A percentile compares a stretch with the other conserved stretches of the same genome.
phyloP scores from a whole-genome alignment of 106 monocot genomes.

The Dioscorea zingiberensis region DNA sequence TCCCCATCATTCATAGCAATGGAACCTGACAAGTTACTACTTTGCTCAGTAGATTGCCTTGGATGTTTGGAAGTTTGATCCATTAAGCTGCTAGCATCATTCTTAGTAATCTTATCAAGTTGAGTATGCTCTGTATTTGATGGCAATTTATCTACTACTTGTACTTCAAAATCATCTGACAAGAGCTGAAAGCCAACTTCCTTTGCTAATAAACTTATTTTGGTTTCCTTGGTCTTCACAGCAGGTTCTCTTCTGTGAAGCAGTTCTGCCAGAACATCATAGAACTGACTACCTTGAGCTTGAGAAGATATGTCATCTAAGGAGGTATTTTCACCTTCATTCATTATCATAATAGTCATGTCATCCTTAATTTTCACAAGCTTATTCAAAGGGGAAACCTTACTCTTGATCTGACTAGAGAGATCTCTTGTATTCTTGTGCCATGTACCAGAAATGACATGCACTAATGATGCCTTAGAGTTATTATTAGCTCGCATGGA shows the following conservation, averaged over 20 bases:
- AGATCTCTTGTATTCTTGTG: constrained; percentile 15
- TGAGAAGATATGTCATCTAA: constrained; percentile 13
- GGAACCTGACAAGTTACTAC: constrained; percentile 10
- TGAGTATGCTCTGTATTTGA: constrained; percentile 13
- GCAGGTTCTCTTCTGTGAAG: constrained; percentile 40
- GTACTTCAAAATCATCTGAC: constrained; percentile 87
- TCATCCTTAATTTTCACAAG: constrained; percentile 46
- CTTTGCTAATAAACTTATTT: constrained; percentile 80
- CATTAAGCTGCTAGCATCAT: constrained; percentile 1
- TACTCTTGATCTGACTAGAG: not conserved
- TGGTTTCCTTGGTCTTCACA: constrained; percentile 40
- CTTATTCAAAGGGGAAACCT: constrained; percentile 21
- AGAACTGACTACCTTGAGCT: constrained; percentile 24
- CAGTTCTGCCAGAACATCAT: constrained; percentile 48
- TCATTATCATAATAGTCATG: constrained; percentile 41
- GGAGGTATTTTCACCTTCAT: constrained; percentile 41
- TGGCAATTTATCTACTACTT: constrained; percentile 35
- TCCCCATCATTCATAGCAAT: constrained; percentile 21
- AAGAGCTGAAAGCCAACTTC: constrained; percentile 83
- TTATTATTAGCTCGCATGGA: not conserved
- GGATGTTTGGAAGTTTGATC: constrained; percentile 16
- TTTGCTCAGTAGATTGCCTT: not conserved
- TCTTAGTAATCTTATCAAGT: constrained; percentile 5
- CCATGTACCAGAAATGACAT: constrained; percentile 5
- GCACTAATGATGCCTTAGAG: constrained; percentile 1